Evolutionary conservation across 1,139 yeast genomes (phyloP), one percentile per base, ranked within the genome.

Genomic region (Hyphopichia pseudoburtonii): DNA sequence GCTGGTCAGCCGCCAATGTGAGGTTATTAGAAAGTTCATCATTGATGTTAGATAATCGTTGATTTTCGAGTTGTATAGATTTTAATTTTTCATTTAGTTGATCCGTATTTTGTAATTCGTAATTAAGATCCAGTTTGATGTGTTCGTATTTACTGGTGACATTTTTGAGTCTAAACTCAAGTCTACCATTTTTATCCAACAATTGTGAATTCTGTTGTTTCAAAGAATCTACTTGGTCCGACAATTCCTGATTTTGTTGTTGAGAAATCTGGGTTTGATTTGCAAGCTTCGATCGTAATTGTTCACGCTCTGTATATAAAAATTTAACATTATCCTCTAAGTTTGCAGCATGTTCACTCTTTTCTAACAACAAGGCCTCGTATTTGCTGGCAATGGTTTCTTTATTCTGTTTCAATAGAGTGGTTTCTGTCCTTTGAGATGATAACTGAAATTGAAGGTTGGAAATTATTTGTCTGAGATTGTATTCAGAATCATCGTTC

Each of bases 271-370:
- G 32, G 5, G 12, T 11, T 40, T 76, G 76, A 34, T 70, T 69
- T 17, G 72, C 58, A 32, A 74, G 58, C 38, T 76, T 73, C 6
- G 73, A 64, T 40, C 82, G 85, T 29, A 83, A 56, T 34, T 78
- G 74, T 34, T 73, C 68, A 28, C 82, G 71, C 47, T 82, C 78
- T 30, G 73, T 67, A 37, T 79, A 66, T 40, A 85, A 77, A 39
- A 68, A 82, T 24, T 76, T 67, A 25, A 86, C 70, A 47, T 82
- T 79, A 29, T 66, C 64, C 47, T 79, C 76, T 21, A 82, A 54
- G 17, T 58, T 53, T 18, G 53, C 54, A 32, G 59, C 48, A 35
- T 60, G 65, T 33, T 60, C 61, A 41, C 58, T 62, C 45, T 70
- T 69, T 28, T 54, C 51, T 12, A 51, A 41, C 18, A 73, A 33